Base-by-base conservation (phyloP, 257 asterid genomes). In the Jaltomata sinuosa region DNA sequence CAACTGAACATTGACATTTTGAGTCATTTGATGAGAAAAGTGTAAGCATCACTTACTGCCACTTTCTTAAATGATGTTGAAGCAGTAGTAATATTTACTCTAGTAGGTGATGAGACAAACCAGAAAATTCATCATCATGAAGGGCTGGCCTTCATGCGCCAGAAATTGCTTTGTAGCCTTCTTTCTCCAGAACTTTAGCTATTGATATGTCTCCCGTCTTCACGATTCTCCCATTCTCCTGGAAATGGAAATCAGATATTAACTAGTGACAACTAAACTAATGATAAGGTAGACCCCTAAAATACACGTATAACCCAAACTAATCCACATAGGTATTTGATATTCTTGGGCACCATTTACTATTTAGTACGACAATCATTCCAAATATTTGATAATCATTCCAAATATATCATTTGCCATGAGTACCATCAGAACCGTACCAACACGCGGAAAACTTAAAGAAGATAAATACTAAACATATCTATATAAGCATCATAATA, bases 191-290 rank as follows among this genome's bases (percentile, higher is more conserved):
- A 85, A 78, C 79, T 84, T 94, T 84, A 79, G 98, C 99, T 67
- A 93, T 36, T 59, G 97, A 87, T 64, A 92, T 92, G 89, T 94
- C 99, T 83, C 98, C 98, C 1, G 98, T 96, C 88, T 87, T 91
- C 89, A 93, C 93, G 85, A 96, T 94, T 92, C 90, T 90, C 83
- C 98, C 99, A 38, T 94, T 91, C 92, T 93, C 82, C 82, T 77
- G 82, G 29, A 49, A 77, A 77, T 27, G 64, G 42, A 49, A 49
- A 29, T 77, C 38, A 27, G 27, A n/a, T 8, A 2, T 29, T 49
- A 77, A 18, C 25, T 47, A 47, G 45, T 49, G 29, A 77, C 59
- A 49, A 27, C 42, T 77, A 77, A 77, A 77, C 42, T 49, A 77
- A 77, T 77, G 29, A 16, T 49, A 77, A 49, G 29, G 11, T 47